Base-by-base conservation (phyloP, 208 protist genomes). In the Wallacemonas rigidus region DNA sequence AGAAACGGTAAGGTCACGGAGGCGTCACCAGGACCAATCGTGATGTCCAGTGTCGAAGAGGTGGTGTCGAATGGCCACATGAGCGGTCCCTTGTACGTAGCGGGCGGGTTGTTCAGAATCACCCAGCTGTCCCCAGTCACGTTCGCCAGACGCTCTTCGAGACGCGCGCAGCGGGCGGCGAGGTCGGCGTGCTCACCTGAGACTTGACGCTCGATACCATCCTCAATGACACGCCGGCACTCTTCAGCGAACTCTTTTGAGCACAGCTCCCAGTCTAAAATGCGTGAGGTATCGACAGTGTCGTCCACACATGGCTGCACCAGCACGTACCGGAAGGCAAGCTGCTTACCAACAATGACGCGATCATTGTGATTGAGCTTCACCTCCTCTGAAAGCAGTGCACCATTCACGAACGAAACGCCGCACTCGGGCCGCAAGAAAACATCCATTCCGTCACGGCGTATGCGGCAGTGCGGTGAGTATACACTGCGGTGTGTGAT, bases 241-340 rank as follows among this genome's bases (percentile, higher is more conserved):
- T 79, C 58, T 50, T 79, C 41, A 17, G 80, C 68, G 65, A 91
- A 88, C 69, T 90, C 85, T 41, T 76, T 86, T n/a, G 67, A 61
- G 63, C 77, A 88, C 7, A 83, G 73, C 65, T 88, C 88, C 85
- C 88, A 89, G 71, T 93, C 83, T 35, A 91, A 72, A 58, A 90
- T 85, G 44, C 75, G 73, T 38, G 81, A 87, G 15, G 50, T 75
- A 4, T 71, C 48, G 4, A 12, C 12, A 35, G 5, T 44, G 64
- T 47, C 51, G 14, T 72, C 68, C 2, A 40, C 39, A 26, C 47
- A 68, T 3, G 61, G 3, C 0, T 65, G 69, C 3, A 69, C 51
- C 36, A 77, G 35, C 53, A 83, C 81, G 58, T 86, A 91, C 8
- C 85, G 85, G 55, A 89, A 86, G 2, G 78, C 81, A 6, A 89